Percentiles rank a stretch among this genome's conserved stretches.
These are phyloP conservation scores for Pistacia vera DNA, from an alignment of 345 rosid species.

Conservation along the genomic window DNA sequence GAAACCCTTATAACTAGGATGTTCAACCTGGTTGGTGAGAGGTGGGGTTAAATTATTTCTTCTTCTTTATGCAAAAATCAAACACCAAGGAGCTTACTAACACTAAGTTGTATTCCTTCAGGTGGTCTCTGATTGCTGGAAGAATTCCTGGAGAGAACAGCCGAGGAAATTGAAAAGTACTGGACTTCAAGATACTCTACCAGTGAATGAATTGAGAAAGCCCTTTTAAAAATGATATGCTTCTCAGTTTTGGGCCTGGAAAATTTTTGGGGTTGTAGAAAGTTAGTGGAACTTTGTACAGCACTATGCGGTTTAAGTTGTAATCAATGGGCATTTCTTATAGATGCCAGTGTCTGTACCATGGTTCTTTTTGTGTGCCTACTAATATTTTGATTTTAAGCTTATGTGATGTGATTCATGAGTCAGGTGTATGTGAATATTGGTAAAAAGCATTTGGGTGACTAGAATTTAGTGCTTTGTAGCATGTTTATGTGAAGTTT, in stretches of 20 bases:
- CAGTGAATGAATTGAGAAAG: slow-evolving; percentile 14
- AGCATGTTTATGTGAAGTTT: not conserved
- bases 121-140: slow-evolving; percentile 62
- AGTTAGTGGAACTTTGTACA: slow-evolving; percentile 1
- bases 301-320: not conserved
- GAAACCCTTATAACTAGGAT: slow-evolving; percentile 51
- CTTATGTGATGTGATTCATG: not conserved
- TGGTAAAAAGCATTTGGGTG: not conserved
- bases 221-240: no score
- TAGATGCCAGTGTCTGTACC: not conserved
- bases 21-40: slow-evolving; percentile 58
- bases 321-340: slow-evolving; percentile 5
- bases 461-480: not conserved
- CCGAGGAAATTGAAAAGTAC: slow-evolving; percentile 58
- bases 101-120: not conserved
- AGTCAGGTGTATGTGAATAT: slow-evolving; percentile 7
- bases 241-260: not conserved
- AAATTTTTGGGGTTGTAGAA: slow-evolving; percentile 17
- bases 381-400: not conserved
- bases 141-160: slow-evolving; percentile 64
- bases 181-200: slow-evolving; percentile 54
- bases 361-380: not conserved
- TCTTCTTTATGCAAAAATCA: not conserved
- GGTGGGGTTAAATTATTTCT: slow-evolving; percentile 29
- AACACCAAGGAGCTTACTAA: no score